Evolutionary conservation across 139 green algal genomes (phyloP).

Genomic region (Parachlorella kessleri): DNA sequence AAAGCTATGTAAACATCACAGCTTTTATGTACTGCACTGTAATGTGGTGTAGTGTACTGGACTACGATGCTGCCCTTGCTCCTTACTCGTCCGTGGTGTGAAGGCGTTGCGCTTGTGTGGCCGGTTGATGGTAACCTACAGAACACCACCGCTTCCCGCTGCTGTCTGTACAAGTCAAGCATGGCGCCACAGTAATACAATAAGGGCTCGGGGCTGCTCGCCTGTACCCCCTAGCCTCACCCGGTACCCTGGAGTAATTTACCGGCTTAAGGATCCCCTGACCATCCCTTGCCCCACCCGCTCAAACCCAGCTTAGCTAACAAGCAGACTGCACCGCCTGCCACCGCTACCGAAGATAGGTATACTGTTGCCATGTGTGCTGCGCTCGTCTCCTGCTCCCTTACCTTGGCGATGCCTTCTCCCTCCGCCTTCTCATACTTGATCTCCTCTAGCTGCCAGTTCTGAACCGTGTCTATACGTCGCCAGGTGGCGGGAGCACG

Average conservation of each 20-base stretch:
- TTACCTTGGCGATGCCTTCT: constrained; percentile 91
- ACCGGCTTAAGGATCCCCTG: too few species aligned
- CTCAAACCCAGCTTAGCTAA: background rate
- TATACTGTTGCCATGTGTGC: background rate
- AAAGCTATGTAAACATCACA: too few species aligned
- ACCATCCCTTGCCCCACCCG: too few species aligned
- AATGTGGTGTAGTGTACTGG: too few species aligned
- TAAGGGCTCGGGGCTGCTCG: too few species aligned
- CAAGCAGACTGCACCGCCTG: background rate
- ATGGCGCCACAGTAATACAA: too few species aligned
- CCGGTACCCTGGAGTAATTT: too few species aligned
- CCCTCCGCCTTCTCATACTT: constrained; percentile 84
- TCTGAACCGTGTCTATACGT: constrained; percentile 46
- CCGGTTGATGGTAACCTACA: constrained; percentile 97
- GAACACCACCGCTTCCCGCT: too few species aligned
- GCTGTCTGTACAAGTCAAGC: too few species aligned
- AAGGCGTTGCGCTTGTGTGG: constrained; percentile 96
- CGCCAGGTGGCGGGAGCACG: constrained; percentile 60
- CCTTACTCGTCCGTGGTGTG: constrained; percentile 83
- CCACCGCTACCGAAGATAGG: background rate
- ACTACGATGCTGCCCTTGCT: too few species aligned
- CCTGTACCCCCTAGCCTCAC: too few species aligned
- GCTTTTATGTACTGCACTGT: too few species aligned
- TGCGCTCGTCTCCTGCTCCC: background rate
- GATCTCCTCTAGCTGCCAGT: constrained; percentile 75